A percentile compares a stretch with the other conserved stretches of the same genome.
These are phyloP conservation scores for Boletus bicolor DNA, from an alignment of 768 basidiomycete genomes.

Conservation along the genomic window DNA sequence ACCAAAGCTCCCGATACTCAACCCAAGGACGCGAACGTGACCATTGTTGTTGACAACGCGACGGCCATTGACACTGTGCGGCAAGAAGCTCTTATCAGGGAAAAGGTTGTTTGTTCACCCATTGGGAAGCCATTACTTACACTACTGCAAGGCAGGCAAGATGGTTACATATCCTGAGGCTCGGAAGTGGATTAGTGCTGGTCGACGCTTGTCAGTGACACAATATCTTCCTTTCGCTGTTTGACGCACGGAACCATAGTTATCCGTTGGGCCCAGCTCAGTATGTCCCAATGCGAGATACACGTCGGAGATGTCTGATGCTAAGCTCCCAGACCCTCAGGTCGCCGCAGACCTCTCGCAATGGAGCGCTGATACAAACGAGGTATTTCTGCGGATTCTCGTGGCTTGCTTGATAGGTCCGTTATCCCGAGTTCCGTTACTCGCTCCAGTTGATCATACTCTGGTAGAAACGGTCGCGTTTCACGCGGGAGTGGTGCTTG, in stretches of 20 bases:
- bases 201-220: conserved; percentile 68
- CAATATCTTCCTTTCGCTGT: not conserved
- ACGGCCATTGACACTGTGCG: not conserved
- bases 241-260: conserved; percentile 39
- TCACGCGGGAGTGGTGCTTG: conserved; percentile 60
- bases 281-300: conserved; percentile 34
- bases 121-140: conserved; percentile 1
- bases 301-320: not conserved
- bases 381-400: conserved; percentile 55
- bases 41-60: not conserved
- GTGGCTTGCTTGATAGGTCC: conserved; percentile 63
- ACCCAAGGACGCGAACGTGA: not conserved
- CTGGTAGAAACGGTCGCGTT: conserved; percentile 71
- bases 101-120: conserved; percentile 24
- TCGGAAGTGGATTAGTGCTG: conserved; percentile 56
- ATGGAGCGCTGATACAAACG: conserved; percentile 52
- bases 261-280: conserved; percentile 74
- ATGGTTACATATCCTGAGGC: conserved; percentile 55
- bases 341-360: conserved; percentile 38
- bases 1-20: not conserved
- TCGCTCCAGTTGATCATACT: not conserved
- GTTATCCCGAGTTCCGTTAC: conserved; percentile 3
- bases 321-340: conserved; percentile 36
- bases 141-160: conserved; percentile 48
- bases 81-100: conserved; percentile 14